Percentiles rank a stretch among this genome's conserved stretches.
phyloP scores from a whole-genome alignment of 208 protist species.

The Leishmania arabica region DNA sequence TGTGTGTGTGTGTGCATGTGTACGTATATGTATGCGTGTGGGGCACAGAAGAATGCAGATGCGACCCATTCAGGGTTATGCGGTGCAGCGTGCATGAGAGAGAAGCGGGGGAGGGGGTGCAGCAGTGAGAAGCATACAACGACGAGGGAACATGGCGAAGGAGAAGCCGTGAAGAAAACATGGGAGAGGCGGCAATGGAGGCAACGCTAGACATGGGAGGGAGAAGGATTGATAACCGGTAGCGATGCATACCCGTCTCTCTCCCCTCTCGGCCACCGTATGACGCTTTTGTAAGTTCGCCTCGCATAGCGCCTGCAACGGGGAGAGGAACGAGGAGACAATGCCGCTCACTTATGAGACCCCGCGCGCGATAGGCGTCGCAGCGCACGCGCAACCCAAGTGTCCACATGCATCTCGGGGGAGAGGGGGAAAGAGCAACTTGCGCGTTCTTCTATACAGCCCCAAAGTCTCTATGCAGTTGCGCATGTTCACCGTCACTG shows the following conservation, averaged over 20 bases:
- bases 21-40: not conserved
- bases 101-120: not conserved
- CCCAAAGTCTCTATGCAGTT: not conserved
- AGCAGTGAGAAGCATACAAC: not conserved
- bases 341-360: not conserved
- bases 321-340: not conserved
- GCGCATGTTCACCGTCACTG: not conserved
- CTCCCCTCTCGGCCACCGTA: not conserved
- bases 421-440: not conserved
- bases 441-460: not conserved
- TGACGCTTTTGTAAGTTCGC: not conserved
- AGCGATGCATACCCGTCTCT: not conserved
- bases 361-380: not conserved
- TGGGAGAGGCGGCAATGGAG: not conserved
- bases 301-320: not conserved
- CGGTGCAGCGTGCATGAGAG: not conserved
- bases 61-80: not conserved
- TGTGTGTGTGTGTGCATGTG: conserved; percentile 3
- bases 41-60: not conserved
- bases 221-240: not conserved
- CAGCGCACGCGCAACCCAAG: not conserved
- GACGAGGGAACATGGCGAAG: not conserved
- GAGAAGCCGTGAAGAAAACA: not conserved
- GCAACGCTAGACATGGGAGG: not conserved
- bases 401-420: not conserved